A percentile compares a stretch with the other conserved stretches of the same genome.
These are phyloP conservation scores for Macroventuria anomochaeta DNA, from an alignment of 2,329 filamentous ascomycete species.

Conservation along the genomic window DNA sequence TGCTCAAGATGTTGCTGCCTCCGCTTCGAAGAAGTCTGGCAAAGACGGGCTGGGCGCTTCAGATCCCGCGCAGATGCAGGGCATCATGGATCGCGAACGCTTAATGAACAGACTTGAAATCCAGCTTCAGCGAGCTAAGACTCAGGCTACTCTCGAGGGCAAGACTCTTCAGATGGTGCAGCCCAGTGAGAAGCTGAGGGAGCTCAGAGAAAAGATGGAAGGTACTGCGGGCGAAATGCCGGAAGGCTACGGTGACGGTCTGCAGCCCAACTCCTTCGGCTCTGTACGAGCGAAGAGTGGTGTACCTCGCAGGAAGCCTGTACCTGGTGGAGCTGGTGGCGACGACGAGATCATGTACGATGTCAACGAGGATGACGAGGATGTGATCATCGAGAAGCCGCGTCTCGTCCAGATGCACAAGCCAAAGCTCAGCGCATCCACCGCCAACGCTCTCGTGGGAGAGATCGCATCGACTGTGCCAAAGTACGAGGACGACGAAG, in stretches of 20 bases:
- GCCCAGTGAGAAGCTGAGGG: slow-evolving; percentile 89
- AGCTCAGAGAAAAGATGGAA: slow-evolving; percentile 95
- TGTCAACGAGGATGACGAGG: slow-evolving; percentile 59
- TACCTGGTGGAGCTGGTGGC: slow-evolving; percentile 47
- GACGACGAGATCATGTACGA: slow-evolving; percentile 47
- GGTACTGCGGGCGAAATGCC: slow-evolving; percentile 57
- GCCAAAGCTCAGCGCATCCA: slow-evolving; percentile 66
- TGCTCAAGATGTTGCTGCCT: slow-evolving; percentile 93
- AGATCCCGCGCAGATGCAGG: slow-evolving; percentile 81
- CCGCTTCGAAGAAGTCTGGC: slow-evolving; percentile 71
- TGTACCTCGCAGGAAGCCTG: slow-evolving; percentile 48
- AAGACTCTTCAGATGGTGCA: slow-evolving; percentile 78
- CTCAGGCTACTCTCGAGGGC: slow-evolving; percentile 95
- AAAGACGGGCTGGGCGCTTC: slow-evolving; percentile 63
- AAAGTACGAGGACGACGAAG: slow-evolving; percentile 74
- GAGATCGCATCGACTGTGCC: slow-evolving; percentile 80
- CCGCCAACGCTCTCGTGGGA: slow-evolving; percentile 71
- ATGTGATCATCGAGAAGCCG: slow-evolving; percentile 77
- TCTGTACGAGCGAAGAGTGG: slow-evolving; percentile 51
- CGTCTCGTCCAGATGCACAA: slow-evolving; percentile 79
- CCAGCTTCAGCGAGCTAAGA: slow-evolving; percentile 96
- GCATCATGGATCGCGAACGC: slow-evolving; percentile 89
- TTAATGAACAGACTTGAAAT: slow-evolving; percentile 94
- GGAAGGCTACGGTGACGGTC: slow-evolving; percentile 53
- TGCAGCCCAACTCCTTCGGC: slow-evolving; percentile 73